Percentiles rank a stretch among this genome's conserved stretches.
phyloP scores from a whole-genome alignment of 1,284 basidiomycete species.

The Cryptococcus maquisensis region DNA sequence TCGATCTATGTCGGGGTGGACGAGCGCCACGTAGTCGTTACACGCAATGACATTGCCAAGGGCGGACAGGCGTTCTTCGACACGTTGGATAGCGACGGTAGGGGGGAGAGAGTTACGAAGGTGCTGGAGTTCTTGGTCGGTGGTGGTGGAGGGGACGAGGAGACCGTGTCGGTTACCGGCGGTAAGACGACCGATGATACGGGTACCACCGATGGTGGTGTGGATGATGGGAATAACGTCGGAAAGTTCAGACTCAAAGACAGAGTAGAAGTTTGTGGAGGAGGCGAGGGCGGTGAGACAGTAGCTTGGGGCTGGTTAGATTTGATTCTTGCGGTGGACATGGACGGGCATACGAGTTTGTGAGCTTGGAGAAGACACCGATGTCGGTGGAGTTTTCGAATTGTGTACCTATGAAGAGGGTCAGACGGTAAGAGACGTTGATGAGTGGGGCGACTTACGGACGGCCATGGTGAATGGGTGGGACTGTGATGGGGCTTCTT shows the following conservation, averaged over 20 bases:
- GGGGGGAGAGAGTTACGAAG: conserved; percentile 95
- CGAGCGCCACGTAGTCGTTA: conserved; percentile 95
- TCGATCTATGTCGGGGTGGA: conserved; percentile 94
- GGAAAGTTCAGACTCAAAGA: conserved; percentile 89
- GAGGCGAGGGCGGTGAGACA: conserved; percentile 89
- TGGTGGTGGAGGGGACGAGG: conserved; percentile 90
- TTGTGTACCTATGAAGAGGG: conserved; percentile 62
- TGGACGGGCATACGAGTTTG: conserved; percentile 59
- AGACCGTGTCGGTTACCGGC: conserved; percentile 95
- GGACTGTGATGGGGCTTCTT: background rate
- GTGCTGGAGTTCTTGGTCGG: conserved; percentile 97
- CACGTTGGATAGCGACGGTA: conserved; percentile 82
- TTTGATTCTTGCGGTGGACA: background rate
- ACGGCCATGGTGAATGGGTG: conserved; percentile 50
- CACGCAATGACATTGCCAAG: conserved; percentile 98
- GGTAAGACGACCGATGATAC: conserved; percentile 88
- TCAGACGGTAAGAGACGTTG: background rate
- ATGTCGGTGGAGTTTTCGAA: conserved; percentile 98
- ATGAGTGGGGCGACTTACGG: conserved; percentile 44
- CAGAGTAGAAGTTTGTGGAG: conserved; percentile 96
- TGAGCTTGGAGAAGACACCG: conserved; percentile 89
- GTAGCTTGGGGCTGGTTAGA: conserved; percentile 56
- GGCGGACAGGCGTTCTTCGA: conserved; percentile 93
- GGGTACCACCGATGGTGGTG: conserved; percentile 91
- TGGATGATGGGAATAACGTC: conserved; percentile 96